phyloP scores from a whole-genome alignment of 2,329 filamentous ascomycete species.

The Alternaria triticina region DNA sequence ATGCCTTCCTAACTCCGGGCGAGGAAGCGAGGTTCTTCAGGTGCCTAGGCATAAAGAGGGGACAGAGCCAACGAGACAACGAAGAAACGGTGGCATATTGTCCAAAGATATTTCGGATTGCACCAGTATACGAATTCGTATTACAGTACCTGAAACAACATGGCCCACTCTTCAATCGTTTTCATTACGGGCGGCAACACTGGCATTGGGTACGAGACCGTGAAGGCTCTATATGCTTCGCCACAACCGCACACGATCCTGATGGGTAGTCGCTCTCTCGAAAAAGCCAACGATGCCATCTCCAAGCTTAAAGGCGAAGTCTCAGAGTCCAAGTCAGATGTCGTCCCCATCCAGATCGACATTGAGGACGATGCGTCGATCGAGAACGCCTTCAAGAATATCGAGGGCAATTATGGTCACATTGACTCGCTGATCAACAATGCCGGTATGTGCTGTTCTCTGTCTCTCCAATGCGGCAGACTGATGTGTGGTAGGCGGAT shows the following conservation, averaged over 20 bases:
- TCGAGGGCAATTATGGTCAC: constrained; percentile 53
- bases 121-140: too few species aligned
- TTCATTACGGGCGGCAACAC: constrained; percentile 68
- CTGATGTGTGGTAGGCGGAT: constrained; percentile 46
- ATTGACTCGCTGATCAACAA: constrained; percentile 66
- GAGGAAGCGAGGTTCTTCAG: neutral
- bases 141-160: neutral
- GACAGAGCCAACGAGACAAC: neutral
- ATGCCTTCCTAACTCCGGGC: neutral
- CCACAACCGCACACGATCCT: constrained; percentile 60
- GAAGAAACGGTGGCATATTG: too few species aligned
- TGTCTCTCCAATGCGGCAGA: neutral
- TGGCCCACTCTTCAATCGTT: constrained; percentile 50
- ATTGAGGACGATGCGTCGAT: constrained; percentile 62
- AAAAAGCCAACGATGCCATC: constrained; percentile 55
- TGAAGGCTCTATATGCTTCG: constrained; percentile 61
- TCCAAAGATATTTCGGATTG: too few species aligned
- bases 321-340: constrained; percentile 49
- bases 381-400: constrained; percentile 50
- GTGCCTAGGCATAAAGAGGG: neutral
- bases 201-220: constrained; percentile 65
- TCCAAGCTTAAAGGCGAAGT: constrained; percentile 50
- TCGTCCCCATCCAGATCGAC: constrained; percentile 61
- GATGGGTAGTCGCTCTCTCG: constrained; percentile 60
- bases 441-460: constrained; percentile 50